phyloP scores from a whole-genome alignment of 768 basidiomycete species.

The Leccinum sublutescens region DNA sequence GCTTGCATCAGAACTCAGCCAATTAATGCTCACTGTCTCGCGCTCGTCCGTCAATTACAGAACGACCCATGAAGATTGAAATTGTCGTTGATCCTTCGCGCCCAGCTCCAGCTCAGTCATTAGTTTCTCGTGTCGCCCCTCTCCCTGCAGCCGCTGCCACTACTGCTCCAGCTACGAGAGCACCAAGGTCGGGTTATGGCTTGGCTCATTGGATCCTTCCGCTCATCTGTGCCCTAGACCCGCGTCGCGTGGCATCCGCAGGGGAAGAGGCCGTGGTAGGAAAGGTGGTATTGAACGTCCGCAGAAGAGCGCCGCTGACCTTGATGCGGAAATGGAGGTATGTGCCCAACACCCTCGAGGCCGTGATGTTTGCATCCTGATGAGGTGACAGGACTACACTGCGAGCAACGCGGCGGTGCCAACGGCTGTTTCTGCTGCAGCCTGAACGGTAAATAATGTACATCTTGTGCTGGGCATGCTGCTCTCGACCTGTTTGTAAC shows the following conservation, averaged over 20 bases:
- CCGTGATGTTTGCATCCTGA: neutral
- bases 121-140: constrained; percentile 86
- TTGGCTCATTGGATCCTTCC: neutral
- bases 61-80: constrained; percentile 98
- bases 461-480: constrained; percentile 8
- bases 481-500: constrained; percentile 6
- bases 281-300: constrained; percentile 54
- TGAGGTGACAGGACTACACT: constrained; percentile 60
- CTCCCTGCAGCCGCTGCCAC: constrained; percentile 39
- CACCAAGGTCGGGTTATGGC: constrained; percentile 34
- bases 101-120: constrained; percentile 55
- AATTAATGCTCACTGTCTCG: constrained; percentile 35
- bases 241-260: constrained; percentile 44
- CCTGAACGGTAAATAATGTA: constrained; percentile 9
- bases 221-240: constrained; percentile 24
- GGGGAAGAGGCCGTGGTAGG: constrained; percentile 43
- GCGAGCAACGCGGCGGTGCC: constrained; percentile 47
- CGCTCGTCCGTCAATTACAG: constrained; percentile 49
- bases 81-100: constrained; percentile 87
- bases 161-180: constrained; percentile 22
- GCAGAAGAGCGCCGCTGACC: constrained; percentile 54
- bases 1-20: constrained; percentile 35
- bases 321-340: constrained; percentile 99
- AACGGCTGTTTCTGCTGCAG: constrained; percentile 45
- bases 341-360: constrained; percentile 15